Conservation (phyloP, 2,329 filamentous ascomycete species). For the Arachnomyces sp. region DNA sequence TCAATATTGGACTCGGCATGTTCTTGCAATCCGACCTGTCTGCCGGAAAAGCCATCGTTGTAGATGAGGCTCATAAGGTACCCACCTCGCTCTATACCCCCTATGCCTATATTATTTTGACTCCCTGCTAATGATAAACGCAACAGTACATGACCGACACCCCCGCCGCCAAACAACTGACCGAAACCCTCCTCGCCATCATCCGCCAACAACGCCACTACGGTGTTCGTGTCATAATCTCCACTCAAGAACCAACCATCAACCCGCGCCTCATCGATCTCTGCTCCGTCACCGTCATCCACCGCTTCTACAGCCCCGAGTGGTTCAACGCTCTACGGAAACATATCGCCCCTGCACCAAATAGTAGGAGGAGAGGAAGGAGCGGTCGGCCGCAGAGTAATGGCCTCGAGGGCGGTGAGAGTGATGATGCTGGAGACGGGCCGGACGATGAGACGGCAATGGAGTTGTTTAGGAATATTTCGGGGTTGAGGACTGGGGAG, state of each 20-base stretch:
- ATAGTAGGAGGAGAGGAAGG: too few relatives aligned
- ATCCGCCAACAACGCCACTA: slow-evolving; percentile 63
- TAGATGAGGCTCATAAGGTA: slow-evolving; percentile 20
- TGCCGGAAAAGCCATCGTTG: slow-evolving; percentile 12
- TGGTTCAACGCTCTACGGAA: slow-evolving; percentile 44
- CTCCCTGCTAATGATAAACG: neutral
- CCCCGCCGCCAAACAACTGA: slow-evolving; percentile 33
- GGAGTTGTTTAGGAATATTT: slow-evolving; percentile 37
- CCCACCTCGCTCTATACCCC: neutral
- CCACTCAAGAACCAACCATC: slow-evolving; percentile 67
- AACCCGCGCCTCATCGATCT: slow-evolving; percentile 58
- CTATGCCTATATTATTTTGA: neutral
- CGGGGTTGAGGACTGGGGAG: slow-evolving; percentile 40
- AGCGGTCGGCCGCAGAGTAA: too few relatives aligned
- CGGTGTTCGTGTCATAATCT: slow-evolving; percentile 56
- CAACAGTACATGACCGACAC: slow-evolving; percentile 15
- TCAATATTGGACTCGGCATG: slow-evolving; percentile 15
- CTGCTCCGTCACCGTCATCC: slow-evolving; percentile 60
- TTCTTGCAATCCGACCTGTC: slow-evolving; percentile 14
- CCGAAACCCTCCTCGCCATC: slow-evolving; percentile 48
- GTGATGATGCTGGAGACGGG: too few relatives aligned
- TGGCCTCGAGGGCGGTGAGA: too few relatives aligned
- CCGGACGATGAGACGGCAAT: too few relatives aligned
- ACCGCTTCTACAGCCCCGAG: slow-evolving; percentile 57
- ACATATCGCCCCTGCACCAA: slow-evolving; percentile 32